Base-by-base conservation (phyloP, 345 rosid genomes). In the Salix viminalis region DNA sequence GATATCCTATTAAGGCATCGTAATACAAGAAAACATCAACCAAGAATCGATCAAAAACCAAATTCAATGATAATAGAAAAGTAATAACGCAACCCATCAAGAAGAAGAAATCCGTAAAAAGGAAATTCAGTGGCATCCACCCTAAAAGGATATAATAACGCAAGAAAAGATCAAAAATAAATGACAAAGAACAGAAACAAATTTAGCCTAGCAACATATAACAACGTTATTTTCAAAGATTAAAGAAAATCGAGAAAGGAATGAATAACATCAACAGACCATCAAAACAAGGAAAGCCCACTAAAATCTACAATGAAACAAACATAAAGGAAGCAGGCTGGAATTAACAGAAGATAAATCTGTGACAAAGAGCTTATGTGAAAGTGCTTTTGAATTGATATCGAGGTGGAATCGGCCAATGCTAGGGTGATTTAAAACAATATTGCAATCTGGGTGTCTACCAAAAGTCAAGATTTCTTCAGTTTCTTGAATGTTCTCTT, bases 331-430 rank as follows among this genome's bases (percentile, higher is more conserved):
- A 26, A 28, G 23, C 19, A 16, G 28, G 21, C 60, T 52, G 36
- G 2, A 44, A 70, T 58, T 70, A 96, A 98, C 98, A 24, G 98
- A 92, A 3, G 91, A 87, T 16, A 93, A 86, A 83, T 96, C 98
- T 52, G 87, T 79, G 74, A 93, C 89, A 79, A 81, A 90, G 84
- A 93, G 92, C 85, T 85, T 86, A 86, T 81, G 87, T n/a, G 80
- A 79, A 52, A 87, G 83, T 52, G 88, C 85, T 11, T 82, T 79
- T 18, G 94, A 83, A 60, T 72, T 85, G 82, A 96, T 88, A 79
- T 87, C 89, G 77, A 96, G 88, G 87, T 96, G 99, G 79, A 88
- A 91, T 85, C 99, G 82, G 86, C 99, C n/a, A n/a, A n/a, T n/a
- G n/a, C n/a, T n/a, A n/a, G n/a, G n/a, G n/a, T n/a, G n/a, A n/a